phyloP scores from a whole-genome alignment of 176 grass and related monocot genomes.

The Urochloa ruziziensis region DNA sequence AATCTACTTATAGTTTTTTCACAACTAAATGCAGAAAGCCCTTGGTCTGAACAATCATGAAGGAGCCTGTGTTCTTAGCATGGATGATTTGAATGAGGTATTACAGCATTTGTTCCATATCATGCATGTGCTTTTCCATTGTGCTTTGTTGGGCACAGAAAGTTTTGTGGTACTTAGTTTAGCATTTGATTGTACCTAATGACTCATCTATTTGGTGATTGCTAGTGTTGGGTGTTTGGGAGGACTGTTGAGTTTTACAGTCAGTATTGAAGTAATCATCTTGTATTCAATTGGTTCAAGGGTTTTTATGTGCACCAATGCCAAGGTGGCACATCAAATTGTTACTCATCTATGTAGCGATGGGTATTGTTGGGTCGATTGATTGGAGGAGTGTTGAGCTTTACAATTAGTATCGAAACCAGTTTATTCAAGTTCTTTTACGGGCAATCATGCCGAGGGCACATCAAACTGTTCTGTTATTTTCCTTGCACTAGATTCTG shows the following conservation, averaged over 20 bases:
- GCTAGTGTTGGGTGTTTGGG: constrained; percentile 11
- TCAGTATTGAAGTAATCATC: background rate
- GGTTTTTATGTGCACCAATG: background rate
- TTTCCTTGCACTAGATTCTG: constrained; percentile 18
- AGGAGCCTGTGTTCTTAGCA: constrained; percentile 59
- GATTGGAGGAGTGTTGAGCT: background rate
- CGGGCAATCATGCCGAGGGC: background rate
- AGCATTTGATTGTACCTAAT: constrained; percentile 14
- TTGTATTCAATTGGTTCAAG: constrained; percentile 23
- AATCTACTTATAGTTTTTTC: constrained; percentile 41
- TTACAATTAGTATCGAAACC: constrained; percentile 14
- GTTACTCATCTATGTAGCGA: background rate
- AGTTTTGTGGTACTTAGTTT: background rate
- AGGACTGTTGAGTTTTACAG: background rate
- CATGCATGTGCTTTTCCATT: constrained; percentile 10
- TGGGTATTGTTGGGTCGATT: constrained; percentile 10
- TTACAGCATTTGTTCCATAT: constrained; percentile 23
- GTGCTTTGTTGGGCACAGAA: background rate
- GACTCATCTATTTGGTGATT: background rate
- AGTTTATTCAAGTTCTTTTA: constrained; percentile 13
- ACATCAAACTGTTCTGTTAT: background rate
- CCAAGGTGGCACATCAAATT: background rate
- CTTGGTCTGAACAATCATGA: constrained; percentile 56
- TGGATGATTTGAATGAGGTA: constrained; percentile 91
- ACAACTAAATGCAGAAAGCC: constrained; percentile 57